A percentile compares a stretch with the other conserved stretches of the same genome.
phyloP scores from a whole-genome alignment of 768 basidiomycete genomes.

The Fibroporia radiculosa region DNA sequence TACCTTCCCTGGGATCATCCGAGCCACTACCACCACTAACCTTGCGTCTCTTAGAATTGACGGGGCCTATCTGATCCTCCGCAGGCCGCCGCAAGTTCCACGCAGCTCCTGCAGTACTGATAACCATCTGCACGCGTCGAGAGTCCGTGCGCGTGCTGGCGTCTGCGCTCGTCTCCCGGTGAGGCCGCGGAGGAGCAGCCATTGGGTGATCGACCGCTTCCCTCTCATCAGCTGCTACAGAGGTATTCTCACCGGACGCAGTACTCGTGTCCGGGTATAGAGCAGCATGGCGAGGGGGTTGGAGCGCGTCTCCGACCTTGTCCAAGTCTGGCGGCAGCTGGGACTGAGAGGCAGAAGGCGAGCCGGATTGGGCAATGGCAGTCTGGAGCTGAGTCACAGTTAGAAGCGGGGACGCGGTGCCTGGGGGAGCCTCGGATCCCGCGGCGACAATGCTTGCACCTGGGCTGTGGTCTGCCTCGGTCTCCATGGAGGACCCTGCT shows the following conservation, averaged over 20 bases:
- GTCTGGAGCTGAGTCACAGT: not conserved
- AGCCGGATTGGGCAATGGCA: not conserved
- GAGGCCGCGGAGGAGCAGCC: too few species aligned
- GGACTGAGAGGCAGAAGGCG: not conserved
- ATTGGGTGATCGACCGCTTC: not conserved
- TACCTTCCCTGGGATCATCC: constrained; percentile 5
- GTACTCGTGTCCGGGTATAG: not conserved
- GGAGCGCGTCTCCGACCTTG: too few species aligned
- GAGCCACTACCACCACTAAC: constrained; percentile 16
- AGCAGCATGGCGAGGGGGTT: not conserved
- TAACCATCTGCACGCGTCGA: constrained; percentile 32
- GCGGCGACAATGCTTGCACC: not conserved
- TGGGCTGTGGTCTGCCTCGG: too few species aligned
- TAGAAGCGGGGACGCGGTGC: too few species aligned
- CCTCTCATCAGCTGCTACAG: not conserved
- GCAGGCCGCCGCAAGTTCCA: constrained; percentile 35
- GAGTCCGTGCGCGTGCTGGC: too few species aligned
- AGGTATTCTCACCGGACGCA: not conserved
- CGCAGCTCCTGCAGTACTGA: constrained; percentile 43
- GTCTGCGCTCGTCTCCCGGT: not conserved
- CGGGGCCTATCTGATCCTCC: constrained; percentile 15
- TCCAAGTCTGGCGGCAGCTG: not conserved
- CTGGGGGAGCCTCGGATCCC: too few species aligned
- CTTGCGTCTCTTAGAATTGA: too few species aligned
- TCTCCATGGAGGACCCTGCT: too few species aligned